These are phyloP conservation scores for Podila minutissima DNA, from an alignment of 192 early-diverging fungal species.

Conservation along the genomic window DNA sequence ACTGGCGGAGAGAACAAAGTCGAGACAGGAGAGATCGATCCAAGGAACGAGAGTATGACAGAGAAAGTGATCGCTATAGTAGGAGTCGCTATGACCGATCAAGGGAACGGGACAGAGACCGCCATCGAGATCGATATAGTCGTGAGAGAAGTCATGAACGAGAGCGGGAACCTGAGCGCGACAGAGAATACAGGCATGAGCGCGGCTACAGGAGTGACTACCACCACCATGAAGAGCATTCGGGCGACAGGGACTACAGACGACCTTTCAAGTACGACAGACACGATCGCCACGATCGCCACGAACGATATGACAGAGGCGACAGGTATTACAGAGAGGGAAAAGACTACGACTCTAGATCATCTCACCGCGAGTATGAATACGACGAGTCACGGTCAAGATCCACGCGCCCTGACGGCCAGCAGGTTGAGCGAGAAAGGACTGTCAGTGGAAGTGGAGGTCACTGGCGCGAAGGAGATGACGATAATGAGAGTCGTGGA, in stretches of 20 bases:
- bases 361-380: slow-evolving; percentile 23
- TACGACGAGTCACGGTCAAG: slow-evolving; percentile 16
- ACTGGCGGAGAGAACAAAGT: slow-evolving; percentile 47
- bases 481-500: slow-evolving; percentile 25
- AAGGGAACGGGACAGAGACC: slow-evolving; percentile 24
- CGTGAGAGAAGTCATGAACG: slow-evolving; percentile 41
- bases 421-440: slow-evolving; percentile 30
- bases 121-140: slow-evolving; percentile 38
- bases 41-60: slow-evolving; percentile 38
- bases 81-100: slow-evolving; percentile 42
- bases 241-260: slow-evolving; percentile 25
- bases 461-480: slow-evolving; percentile 40
- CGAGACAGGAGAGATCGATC: slow-evolving; percentile 46
- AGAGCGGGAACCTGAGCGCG: slow-evolving; percentile 33
- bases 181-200: slow-evolving; percentile 36
- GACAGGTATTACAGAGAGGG: slow-evolving; percentile 24
- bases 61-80: slow-evolving; percentile 27
- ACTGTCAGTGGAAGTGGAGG: background rate
- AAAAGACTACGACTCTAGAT: slow-evolving; percentile 23
- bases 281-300: slow-evolving; percentile 15
- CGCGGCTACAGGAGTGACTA: slow-evolving; percentile 34
- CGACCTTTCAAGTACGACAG: slow-evolving; percentile 4
- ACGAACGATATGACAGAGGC: slow-evolving; percentile 14
- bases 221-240: slow-evolving; percentile 24
- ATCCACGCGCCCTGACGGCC: slow-evolving; percentile 5